phyloP scores from a whole-genome alignment of 2,329 filamentous ascomycete genomes.

The Aspergillus ochraceus region DNA sequence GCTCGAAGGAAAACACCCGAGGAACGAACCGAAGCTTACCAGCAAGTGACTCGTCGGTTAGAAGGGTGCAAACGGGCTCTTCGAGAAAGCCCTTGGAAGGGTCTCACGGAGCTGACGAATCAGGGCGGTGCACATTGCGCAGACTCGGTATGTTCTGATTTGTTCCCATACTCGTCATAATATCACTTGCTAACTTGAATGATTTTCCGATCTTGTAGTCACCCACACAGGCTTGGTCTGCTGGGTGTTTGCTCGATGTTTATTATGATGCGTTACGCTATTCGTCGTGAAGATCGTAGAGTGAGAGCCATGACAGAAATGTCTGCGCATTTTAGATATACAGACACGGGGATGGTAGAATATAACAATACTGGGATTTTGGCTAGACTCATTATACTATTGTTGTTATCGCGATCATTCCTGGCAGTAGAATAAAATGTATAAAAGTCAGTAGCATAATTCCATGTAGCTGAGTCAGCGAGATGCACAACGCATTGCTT shows the following conservation, averaged over 20 bases:
- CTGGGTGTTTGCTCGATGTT: conserved; percentile 88
- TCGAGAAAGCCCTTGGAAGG: conserved; percentile 78
- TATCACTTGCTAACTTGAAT: conserved; percentile 11
- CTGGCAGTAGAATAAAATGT: too few relatives aligned
- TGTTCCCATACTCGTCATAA: not conserved
- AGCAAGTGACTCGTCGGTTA: conserved; percentile 85
- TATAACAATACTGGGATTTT: too few relatives aligned
- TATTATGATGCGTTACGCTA: conserved; percentile 80
- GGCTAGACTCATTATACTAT: too few relatives aligned
- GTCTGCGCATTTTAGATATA: too few relatives aligned
- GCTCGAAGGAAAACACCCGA: conserved; percentile 65
- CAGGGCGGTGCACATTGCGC: conserved; percentile 78
- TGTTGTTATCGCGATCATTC: too few relatives aligned
- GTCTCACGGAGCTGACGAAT: conserved; percentile 89
- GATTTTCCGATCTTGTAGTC: conserved; percentile 54
- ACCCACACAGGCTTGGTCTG: conserved; percentile 95
- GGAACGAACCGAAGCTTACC: conserved; percentile 82
- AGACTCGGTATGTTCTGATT: conserved; percentile 71
- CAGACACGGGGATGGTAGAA: too few relatives aligned
- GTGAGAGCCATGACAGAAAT: too few relatives aligned
- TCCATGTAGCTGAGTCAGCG: conserved; percentile 16
- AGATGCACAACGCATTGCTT: conserved; percentile 12
- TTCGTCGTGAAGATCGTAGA: conserved; percentile 12
- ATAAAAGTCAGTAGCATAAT: too few relatives aligned
- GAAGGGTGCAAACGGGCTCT: conserved; percentile 84